Percentiles rank a stretch among this genome's conserved stretches.
Conservation (phyloP, 352 stramenopile species). For the Elongisporangium undulatum region DNA sequence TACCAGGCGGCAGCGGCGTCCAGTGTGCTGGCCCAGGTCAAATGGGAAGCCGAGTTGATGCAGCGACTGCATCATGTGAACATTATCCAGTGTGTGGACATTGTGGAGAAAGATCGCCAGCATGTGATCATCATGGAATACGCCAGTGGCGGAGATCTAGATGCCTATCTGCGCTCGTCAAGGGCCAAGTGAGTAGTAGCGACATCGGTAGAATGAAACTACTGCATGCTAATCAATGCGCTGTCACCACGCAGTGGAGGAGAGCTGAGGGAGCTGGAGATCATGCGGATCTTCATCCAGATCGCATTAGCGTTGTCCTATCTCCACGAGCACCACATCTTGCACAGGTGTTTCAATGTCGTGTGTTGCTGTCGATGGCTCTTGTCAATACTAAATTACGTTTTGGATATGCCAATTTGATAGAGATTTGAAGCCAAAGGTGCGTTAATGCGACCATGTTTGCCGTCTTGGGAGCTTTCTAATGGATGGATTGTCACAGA, state of each 20-base stretch:
- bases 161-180: constrained; percentile 26
- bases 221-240: background rate
- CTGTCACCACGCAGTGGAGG: constrained; percentile 8
- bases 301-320: constrained; percentile 52
- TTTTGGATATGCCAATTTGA: constrained; percentile 8
- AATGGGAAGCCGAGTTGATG: constrained; percentile 49
- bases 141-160: constrained; percentile 53
- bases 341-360: constrained; percentile 44
- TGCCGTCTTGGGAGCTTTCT: background rate
- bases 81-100: constrained; percentile 57
- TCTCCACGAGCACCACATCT: constrained; percentile 46
- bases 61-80: constrained; percentile 49
- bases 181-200: constrained; percentile 11
- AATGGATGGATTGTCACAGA: constrained; percentile 25
- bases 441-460: background rate
- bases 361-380: background rate
- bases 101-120: constrained; percentile 20
- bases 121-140: constrained; percentile 77
- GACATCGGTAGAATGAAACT: constrained; percentile 1
- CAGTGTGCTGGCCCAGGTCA: constrained; percentile 3
- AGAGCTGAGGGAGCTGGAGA: constrained; percentile 30
- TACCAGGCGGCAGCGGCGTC: constrained; percentile 9
- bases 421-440: constrained; percentile 60
- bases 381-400: constrained; percentile 1
- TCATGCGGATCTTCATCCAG: constrained; percentile 74